Evolutionary conservation across 108 stramenopile species (phyloP).

Genomic region (Skeletonema grethae): DNA sequence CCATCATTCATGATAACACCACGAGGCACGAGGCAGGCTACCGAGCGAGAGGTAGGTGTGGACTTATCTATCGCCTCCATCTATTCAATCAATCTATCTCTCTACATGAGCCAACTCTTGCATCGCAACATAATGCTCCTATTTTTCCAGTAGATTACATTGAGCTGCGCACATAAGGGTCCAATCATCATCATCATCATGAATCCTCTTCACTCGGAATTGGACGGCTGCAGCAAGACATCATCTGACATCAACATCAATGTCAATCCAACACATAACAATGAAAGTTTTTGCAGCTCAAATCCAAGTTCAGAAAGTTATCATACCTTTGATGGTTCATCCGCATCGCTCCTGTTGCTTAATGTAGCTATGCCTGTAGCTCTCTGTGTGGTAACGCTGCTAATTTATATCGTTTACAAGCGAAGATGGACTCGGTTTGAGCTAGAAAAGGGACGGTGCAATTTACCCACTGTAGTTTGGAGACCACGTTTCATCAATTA

Average conservation of each 20-base stretch:
- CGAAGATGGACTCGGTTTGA: slow-evolving; percentile 18
- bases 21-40: too few species aligned
- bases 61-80: too few species aligned
- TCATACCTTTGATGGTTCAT: not conserved
- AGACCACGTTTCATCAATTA: slow-evolving; percentile 70
- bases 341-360: not conserved
- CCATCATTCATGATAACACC: too few species aligned
- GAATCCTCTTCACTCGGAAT: not conserved
- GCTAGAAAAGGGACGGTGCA: slow-evolving; percentile 48
- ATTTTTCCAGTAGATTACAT: too few species aligned
- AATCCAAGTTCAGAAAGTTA: not conserved
- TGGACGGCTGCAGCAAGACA: not conserved
- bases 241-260: not conserved
- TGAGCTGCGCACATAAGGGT: too few species aligned
- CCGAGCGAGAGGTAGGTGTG: too few species aligned
- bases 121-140: too few species aligned
- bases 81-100: not conserved
- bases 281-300: not conserved
- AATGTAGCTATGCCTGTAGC: not conserved
- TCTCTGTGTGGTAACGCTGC: not conserved
- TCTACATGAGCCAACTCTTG: too few species aligned
- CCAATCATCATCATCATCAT: not conserved
- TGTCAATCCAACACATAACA: not conserved
- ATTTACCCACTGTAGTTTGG: slow-evolving; percentile 79
- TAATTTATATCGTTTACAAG: slow-evolving; percentile 5